These are phyloP conservation scores for Sugiyamaella chiloensis DNA, from an alignment of 805 yeast genomes.

Conservation along the genomic window DNA sequence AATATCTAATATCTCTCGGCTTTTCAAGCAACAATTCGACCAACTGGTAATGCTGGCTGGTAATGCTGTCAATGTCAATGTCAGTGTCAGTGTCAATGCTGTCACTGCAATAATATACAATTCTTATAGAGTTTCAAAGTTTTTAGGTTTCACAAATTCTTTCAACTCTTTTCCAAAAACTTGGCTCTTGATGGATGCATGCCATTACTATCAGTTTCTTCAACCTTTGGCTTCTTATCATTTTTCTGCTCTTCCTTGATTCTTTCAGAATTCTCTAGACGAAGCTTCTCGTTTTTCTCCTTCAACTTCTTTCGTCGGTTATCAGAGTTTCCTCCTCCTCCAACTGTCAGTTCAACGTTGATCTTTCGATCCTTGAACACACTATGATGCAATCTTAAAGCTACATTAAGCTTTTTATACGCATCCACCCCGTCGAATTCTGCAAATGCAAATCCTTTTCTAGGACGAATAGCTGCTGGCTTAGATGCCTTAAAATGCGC, in stretches of 20 bases:
- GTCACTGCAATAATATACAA: no score
- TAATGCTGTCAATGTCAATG: no score
- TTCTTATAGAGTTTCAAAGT: no score
- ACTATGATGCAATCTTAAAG: conserved; percentile 80
- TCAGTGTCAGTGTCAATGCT: no score
- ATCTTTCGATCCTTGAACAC: conserved; percentile 67
- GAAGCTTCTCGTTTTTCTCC: conserved; percentile 72
- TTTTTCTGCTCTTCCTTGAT: conserved; percentile 45
- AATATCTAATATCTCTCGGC: no score
- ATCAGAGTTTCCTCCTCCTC: conserved; percentile 93
- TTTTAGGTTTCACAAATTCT: no score
- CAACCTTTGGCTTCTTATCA: conserved; percentile 22
- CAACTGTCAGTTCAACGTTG: conserved; percentile 94
- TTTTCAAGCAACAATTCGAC: no score
- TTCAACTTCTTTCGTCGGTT: conserved; percentile 59
- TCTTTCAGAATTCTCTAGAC: conserved; percentile 63
- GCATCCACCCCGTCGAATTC: conserved; percentile 75
- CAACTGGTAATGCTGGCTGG: no score
- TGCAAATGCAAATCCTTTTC: conserved; percentile 78
- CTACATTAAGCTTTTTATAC: conserved; percentile 76
- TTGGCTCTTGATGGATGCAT: conserved; percentile 21
- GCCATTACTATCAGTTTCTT: conserved; percentile 5
- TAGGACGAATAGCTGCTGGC: conserved; percentile 74
- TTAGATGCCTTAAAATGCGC: conserved; percentile 65
- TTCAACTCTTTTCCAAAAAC: no score